Base-by-base conservation (phyloP, 257 asterid genomes). In the Thymus mandschuricus region DNA sequence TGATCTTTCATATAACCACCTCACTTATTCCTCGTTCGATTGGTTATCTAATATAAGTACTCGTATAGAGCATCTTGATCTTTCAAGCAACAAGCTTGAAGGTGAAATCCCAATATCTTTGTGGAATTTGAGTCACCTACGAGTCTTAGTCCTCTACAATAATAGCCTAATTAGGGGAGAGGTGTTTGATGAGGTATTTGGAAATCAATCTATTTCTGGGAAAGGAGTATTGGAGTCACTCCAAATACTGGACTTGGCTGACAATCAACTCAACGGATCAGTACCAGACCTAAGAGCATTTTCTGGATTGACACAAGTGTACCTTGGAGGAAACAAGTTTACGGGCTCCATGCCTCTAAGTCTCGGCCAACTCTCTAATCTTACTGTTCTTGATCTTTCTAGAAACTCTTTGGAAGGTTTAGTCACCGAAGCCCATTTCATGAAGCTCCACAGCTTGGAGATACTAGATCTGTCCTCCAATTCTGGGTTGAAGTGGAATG, bases 391-490 rank as follows among this genome's bases (percentile, higher is more conserved):
- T 33, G 34, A 62, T 44, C 46, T 74, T 10, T 38, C 76, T 33
- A 10, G 1, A 4, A 82, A 79, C 75, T 21, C 27, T 6, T 41
- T 84, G 28, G 27, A 75, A 21, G 85, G 81, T 6, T 10, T 15
- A 28, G 28, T 82, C 60, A 60, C 71, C 10, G 78, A 77, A 21
- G 11, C 73, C 13, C 76, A 77, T 60, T 50, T 84, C 9, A 52
- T 45, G 2, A 76, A 75, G 5, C 81, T 76, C 31, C 10, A 35
- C 27, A 63, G 62, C 33, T 62, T 84, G 46, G 69, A 68, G 6
- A 6, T 0, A 8, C 28, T 81, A 35, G 74, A 68, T 60, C 69
- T 84, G 10, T 79, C 80, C 44, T 66, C 11, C 68, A 83, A 77
- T 56, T 44, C 59, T 34, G 38, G 38, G 0, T 64, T 83, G 64